Percentiles rank a stretch among this genome's conserved stretches.
phyloP scores from a whole-genome alignment of 2,329 filamentous ascomycete genomes.

The Ceratocystis huliohia region DNA sequence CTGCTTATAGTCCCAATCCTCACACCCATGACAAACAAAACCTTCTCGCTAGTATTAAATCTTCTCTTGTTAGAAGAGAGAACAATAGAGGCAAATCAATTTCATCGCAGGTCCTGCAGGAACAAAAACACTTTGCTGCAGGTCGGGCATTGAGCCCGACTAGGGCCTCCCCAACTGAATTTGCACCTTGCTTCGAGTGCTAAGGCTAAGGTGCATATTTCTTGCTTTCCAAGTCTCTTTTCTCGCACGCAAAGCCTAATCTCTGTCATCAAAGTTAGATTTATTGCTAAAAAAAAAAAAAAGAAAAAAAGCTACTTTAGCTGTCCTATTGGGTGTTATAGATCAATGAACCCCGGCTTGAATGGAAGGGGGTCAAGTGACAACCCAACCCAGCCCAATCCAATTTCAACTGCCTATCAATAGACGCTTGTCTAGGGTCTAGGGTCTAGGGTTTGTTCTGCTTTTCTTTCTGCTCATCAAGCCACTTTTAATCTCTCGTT shows the following conservation, averaged over 20 bases:
- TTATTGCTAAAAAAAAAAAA: no score
- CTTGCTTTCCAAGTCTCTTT: neutral
- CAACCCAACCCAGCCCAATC: no score
- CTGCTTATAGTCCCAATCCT: neutral
- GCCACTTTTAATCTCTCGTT: neutral
- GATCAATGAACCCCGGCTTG: no score
- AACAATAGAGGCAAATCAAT: neutral
- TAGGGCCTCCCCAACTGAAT: no score
- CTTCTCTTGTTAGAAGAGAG: neutral
- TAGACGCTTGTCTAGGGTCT: neutral
- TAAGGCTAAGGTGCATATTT: neutral
- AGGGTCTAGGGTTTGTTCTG: no score
- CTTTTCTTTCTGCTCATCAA: neutral
- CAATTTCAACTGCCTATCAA: no score
- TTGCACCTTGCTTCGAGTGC: neutral
- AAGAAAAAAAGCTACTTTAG: no score
- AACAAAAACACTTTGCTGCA: neutral
- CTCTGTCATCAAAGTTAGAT: neutral
- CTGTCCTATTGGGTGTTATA: no score
- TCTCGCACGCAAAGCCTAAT: neutral
- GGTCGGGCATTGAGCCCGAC: neutral
- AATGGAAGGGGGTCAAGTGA: no score
- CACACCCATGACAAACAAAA: neutral
- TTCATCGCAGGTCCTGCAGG: constrained; percentile 3
- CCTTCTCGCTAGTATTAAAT: neutral